Evolutionary conservation across 164 flowering plant species (phyloP), one percentile per base, ranked within the genome.

Genomic region (Magnolia officinalis): DNA sequence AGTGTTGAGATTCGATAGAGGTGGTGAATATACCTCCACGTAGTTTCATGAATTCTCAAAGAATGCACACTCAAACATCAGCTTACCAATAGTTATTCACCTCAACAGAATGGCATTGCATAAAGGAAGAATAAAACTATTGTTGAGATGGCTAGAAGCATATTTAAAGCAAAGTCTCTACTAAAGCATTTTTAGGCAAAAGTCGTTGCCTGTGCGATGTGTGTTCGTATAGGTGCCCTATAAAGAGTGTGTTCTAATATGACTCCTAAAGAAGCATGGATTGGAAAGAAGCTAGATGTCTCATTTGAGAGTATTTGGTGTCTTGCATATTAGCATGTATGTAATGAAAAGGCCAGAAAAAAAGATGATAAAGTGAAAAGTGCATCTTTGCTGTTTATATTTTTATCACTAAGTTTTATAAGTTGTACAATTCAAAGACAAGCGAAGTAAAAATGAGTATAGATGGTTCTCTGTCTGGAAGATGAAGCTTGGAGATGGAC

Each of bases 331-430:
- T 31, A 67, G 6, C n/a, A 61, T 49, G 16, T 74, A 23, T 45
- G 61, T 19, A 18, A 37, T 8, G 58, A 65, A 37, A 37, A 37
- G 6, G 6, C 4, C 1, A 74, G 24, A 49, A n/a, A 21, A 16
- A 75, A 75, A n/a, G 72, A 67, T 67, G 50, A 67, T 8, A 76
- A 76, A 20, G 52, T 2, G 1, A 55, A 69, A 68, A 29, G 20
- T 70, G 51, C 23, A 75, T 67, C 26, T 75, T 75, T 16, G 31
- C 69, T 19, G 58, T 73, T 6, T 76, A 69, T 19, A 61, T 29
- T 45, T 18, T 58, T 9, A 19, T 13, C 5, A 31, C 73, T 6
- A 76, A 76, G 11, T 7, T 31, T 1, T 75, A 67, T 29, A 64
- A 23, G 63, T 37, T 37, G 45, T 4, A 37, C 45, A 37, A 37